Evolutionary conservation across 495 filamentous ascomycete species (phyloP), one percentile per base, ranked within the genome.

Genomic region (Penicillium salamii): DNA sequence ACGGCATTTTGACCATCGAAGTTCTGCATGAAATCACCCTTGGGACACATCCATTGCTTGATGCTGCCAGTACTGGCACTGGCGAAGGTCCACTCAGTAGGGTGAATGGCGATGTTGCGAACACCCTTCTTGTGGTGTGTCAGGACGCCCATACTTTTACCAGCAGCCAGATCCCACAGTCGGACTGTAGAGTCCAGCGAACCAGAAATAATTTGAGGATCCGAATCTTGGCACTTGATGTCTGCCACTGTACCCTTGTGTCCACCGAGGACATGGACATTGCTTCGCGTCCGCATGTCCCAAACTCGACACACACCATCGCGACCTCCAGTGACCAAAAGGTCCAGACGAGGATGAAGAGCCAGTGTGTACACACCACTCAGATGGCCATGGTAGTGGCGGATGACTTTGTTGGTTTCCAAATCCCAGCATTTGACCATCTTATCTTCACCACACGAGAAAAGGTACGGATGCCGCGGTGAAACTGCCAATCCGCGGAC

Each of bases 341-440:
- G 84, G 58, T 99, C 95, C 5, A 99, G 81, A 7, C 89, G 95
- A 7, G 95, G 95, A 59, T 99, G 95, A 2, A 97, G 74, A 2
- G 85, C 79, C 3, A 99, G 75, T 1, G 92, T 90, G 70, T 97
- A 97, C 4, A 99, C 95, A 55, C 95, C 95, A 53, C 89, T 95
- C 3, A 99, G 75, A 70, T 99, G 95, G 14, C 95, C 95, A 71
- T 99, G 95, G 69, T 97, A 97, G 68, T 99, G 92, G 26, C 93
- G 81, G 58, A 99, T 99, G 46, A 99, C 95, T 69, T 95, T 96
- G 68, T 99, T 99, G 7, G 89, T 93, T 65, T 99, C 95, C 57
- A 99, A 69, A 74, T 99, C 95, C 95, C 95, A 99, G 74, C 95
- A 97, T 70, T 97, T 97, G 29, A 99, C 95, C 90, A 96, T 97